Conservation (phyloP, 1,284 basidiomycete genomes). For the Cutaneotrichosporon dermatis region DNA sequence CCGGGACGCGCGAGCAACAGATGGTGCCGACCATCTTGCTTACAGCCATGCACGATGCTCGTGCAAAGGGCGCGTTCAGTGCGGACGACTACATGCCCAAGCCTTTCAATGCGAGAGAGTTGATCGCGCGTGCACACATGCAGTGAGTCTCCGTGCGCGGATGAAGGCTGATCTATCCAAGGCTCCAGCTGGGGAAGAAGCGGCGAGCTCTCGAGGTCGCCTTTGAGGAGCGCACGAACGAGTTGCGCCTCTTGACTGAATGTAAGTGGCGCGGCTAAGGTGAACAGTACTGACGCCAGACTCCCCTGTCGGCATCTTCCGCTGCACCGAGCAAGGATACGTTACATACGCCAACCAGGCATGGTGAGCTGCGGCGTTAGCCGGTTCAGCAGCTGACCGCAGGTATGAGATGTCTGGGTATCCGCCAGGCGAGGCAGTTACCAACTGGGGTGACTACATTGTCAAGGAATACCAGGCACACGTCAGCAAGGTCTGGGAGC, state of each 20-base stretch:
- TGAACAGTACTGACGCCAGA: conserved; percentile 11
- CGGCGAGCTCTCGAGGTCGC: conserved; percentile 35
- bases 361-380: conserved; percentile 19
- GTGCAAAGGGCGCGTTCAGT: conserved; percentile 24
- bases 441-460: conserved; percentile 34
- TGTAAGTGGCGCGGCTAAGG: background rate
- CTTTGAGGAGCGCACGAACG: conserved; percentile 40
- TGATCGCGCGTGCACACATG: conserved; percentile 49
- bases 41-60: conserved; percentile 37
- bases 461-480: conserved; percentile 16
- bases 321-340: conserved; percentile 32
- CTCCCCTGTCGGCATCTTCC: conserved; percentile 46
- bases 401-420: conserved; percentile 37
- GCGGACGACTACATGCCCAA: conserved; percentile 49
- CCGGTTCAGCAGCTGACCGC: background rate
- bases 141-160: conserved; percentile 10
- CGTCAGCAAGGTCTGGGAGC: conserved; percentile 23
- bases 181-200: conserved; percentile 41
- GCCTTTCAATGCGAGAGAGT: conserved; percentile 47
- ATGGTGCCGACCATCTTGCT: conserved; percentile 41
- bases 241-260: conserved; percentile 41
- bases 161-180: background rate
- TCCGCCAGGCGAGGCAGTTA: conserved; percentile 23
- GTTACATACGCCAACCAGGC: conserved; percentile 35
- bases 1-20: conserved; percentile 15